Evolutionary conservation across 1,139 yeast genomes (phyloP), one percentile per base, ranked within the genome.

Genomic region (Diutina neorugosa): DNA sequence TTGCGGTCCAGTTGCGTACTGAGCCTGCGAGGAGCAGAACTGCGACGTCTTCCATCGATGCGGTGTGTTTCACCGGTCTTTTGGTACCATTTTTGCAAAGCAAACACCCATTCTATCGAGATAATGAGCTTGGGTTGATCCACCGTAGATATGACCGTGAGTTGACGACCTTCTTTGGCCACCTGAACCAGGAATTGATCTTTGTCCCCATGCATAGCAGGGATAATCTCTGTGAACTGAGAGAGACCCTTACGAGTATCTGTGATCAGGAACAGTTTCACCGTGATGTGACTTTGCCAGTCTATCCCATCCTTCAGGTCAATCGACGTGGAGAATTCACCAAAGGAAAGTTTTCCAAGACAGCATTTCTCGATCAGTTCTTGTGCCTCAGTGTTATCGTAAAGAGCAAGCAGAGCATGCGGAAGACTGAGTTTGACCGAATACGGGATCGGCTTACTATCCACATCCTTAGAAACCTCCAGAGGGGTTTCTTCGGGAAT

Each of bases 21-120:
- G 7, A 18, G 18, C 3, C 43, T 7, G 16, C 20, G 20, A 40
- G 20, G 20, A 14, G 48, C 19, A 14, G 25, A 21, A 23, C 23
- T 43, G 25, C 46, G 23, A 43, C 25, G 21, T 43, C 21, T 20
- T n/a, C 25, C 50, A 18, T 25, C 27, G 5, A 8, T 18, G 8
- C 3, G 18, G 5, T 23, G 19, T 18, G 34, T 8, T 12, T 14
- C 16, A 3, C 16, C 18, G 21, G 12, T 8, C 27, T 46, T 8
- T 4, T 27, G 16, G 8, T 11, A 21, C 50, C 50, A 46, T 25
- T 76, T 68, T 60, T 87, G 87, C 58, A 93, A 64, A 1, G 93
- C 91, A 67, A 90, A 80, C 48, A 93, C 63, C 64, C 88, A 91
- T 62, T 91, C 98, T 58, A 93, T 70, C 0, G 97, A 97, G 52